Evolutionary conservation across 2,329 filamentous ascomycete species (phyloP).

Genomic region (Lecanicillium sp.): DNA sequence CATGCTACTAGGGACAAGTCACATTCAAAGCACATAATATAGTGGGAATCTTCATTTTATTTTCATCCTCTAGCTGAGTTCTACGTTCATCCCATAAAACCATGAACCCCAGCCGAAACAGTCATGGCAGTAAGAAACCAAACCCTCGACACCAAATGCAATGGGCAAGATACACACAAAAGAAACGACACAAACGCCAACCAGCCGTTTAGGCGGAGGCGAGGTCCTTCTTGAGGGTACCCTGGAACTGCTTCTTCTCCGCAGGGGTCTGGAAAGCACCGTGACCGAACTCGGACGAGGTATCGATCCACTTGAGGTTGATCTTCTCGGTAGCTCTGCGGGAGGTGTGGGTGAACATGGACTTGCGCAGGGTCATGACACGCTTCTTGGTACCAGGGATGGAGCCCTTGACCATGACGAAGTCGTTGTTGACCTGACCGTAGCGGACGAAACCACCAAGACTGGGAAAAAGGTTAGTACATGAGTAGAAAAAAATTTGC

Average conservation of each 20-base stretch:
- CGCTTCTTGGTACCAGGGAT: constrained; percentile 99
- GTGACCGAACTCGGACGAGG: constrained; percentile 99
- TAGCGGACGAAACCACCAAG: constrained; percentile 99
- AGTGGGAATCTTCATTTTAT: constrained; percentile 27
- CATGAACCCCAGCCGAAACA: constrained; percentile 27
- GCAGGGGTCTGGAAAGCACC: constrained; percentile 97
- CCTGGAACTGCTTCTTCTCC: constrained; percentile 97
- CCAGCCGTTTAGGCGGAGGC: constrained; percentile 34
- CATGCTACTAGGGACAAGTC: no score
- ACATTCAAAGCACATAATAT: background rate
- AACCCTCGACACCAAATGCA: constrained; percentile 49
- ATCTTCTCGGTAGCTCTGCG: constrained; percentile 97
- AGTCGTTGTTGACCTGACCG: constrained; percentile 99
- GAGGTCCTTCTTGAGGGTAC: constrained; percentile 98
- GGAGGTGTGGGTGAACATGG: constrained; percentile 92
- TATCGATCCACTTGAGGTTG: constrained; percentile 99
- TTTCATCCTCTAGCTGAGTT: constrained; percentile 25
- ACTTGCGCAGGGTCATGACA: constrained; percentile 87
- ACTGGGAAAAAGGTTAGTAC: constrained; percentile 39
- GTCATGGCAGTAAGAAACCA: constrained; percentile 23
- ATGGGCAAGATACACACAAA: constrained; percentile 33
- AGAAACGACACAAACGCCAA: constrained; percentile 23
- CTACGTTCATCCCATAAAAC: constrained; percentile 27
- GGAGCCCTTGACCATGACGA: constrained; percentile 94
- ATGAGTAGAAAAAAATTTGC: background rate